Conservation (phyloP, 768 basidiomycete genomes). For the Postia placenta region DNA sequence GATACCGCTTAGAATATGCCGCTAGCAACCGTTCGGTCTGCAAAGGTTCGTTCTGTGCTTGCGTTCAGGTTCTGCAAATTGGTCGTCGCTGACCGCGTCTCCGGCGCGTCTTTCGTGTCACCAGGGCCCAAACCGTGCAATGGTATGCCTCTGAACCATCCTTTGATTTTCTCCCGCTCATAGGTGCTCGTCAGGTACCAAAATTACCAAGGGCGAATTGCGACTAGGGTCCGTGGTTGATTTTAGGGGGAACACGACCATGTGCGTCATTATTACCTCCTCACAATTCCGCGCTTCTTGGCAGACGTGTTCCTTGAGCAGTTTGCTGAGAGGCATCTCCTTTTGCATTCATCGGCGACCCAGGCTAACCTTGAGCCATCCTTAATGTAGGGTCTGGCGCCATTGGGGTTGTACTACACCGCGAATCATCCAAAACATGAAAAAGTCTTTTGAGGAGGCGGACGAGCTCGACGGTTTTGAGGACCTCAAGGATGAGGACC, state of each 20-base stretch:
- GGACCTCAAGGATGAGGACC: slow-evolving; percentile 59
- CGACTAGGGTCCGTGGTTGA: slow-evolving; percentile 75
- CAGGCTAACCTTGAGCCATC: background rate
- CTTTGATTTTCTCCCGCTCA: slow-evolving; percentile 7
- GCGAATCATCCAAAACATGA: slow-evolving; percentile 66
- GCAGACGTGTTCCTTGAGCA: background rate
- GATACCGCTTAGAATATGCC: slow-evolving; percentile 80
- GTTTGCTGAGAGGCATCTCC: background rate
- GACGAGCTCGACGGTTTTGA: slow-evolving; percentile 85
- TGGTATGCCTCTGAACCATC: slow-evolving; percentile 35
- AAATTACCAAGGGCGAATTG: slow-evolving; percentile 66
- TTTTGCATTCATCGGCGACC: background rate
- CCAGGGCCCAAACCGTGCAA: slow-evolving; percentile 72
- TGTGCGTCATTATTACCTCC: slow-evolving; percentile 37
- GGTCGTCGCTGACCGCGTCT: slow-evolving; percentile 19
- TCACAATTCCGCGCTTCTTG: slow-evolving; percentile 3
- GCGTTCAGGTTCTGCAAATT: slow-evolving; percentile 16
- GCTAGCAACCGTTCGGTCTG: slow-evolving; percentile 63
- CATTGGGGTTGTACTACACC: slow-evolving; percentile 87
- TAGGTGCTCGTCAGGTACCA: slow-evolving; percentile 38
- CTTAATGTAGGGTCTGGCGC: slow-evolving; percentile 57
- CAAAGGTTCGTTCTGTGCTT: slow-evolving; percentile 50
- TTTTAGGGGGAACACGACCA: slow-evolving; percentile 59
- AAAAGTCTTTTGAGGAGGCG: slow-evolving; percentile 48
- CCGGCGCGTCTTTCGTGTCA: slow-evolving; percentile 20